A percentile compares a stretch with the other conserved stretches of the same genome.
phyloP scores from a whole-genome alignment of 805 yeast species.

The Candida cerambycidarum region DNA sequence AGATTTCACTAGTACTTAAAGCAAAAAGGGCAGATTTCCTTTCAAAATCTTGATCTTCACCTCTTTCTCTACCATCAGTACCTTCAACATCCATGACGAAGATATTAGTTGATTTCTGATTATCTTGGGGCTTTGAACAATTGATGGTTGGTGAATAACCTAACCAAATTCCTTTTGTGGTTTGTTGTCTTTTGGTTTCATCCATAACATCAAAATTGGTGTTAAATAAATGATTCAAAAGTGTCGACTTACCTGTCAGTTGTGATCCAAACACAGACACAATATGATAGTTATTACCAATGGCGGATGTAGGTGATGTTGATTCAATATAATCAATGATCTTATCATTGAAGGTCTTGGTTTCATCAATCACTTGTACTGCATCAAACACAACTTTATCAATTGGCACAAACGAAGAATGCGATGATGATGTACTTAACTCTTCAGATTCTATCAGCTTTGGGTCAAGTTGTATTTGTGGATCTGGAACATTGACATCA shows the following conservation, averaged over 20 bases:
- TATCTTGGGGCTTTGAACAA: slow-evolving; percentile 15
- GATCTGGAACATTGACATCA: too few relatives aligned
- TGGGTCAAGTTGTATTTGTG: too few relatives aligned
- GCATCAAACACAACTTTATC: slow-evolving; percentile 38
- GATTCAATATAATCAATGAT: slow-evolving; percentile 35
- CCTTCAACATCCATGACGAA: slow-evolving; percentile 98
- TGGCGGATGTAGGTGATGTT: slow-evolving; percentile 32
- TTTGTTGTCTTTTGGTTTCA: slow-evolving; percentile 80
- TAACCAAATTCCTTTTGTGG: slow-evolving; percentile 54
- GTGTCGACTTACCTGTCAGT: slow-evolving; percentile 93
- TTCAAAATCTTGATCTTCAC: slow-evolving; percentile 98
- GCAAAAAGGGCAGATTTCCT: slow-evolving; percentile 96
- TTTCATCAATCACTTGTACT: slow-evolving; percentile 63
- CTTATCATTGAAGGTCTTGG: slow-evolving; percentile 49
- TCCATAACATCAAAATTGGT: slow-evolving; percentile 94
- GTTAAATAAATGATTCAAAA: slow-evolving; percentile 80
- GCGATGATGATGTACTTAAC: slow-evolving; percentile 22
- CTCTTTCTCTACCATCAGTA: slow-evolving; percentile 96
- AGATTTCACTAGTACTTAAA: slow-evolving; percentile 82
- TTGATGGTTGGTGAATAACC: slow-evolving; percentile 38
- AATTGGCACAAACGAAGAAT: slow-evolving; percentile 43
- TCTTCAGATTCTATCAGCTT: background rate
- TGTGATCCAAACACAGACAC: slow-evolving; percentile 97
- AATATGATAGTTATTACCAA: slow-evolving; percentile 79
- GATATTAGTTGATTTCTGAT: slow-evolving; percentile 37